phyloP scores from a whole-genome alignment of 768 basidiomycete species.

The Auricularia sp. region DNA sequence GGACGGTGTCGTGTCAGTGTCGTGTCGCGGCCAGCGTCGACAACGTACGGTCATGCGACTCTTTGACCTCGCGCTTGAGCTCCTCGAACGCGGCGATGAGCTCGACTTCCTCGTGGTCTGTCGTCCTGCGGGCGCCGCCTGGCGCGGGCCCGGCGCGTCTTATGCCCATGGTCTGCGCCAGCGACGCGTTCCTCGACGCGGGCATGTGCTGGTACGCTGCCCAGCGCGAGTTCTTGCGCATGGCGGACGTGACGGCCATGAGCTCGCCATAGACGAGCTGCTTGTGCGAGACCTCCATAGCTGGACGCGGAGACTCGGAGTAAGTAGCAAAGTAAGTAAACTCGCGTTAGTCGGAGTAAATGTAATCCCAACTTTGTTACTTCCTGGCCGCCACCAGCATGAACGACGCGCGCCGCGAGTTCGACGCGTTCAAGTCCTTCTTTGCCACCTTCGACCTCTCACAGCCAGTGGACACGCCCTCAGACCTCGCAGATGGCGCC shows the following conservation, averaged over 20 bases:
- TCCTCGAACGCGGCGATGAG: slow-evolving; percentile 86
- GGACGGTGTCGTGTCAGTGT: slow-evolving; percentile 1
- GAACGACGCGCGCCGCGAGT: slow-evolving; percentile 28
- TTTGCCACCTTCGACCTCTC: slow-evolving; percentile 63
- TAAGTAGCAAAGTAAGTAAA: neutral
- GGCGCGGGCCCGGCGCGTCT: slow-evolving; percentile 46
- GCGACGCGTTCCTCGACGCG: slow-evolving; percentile 47
- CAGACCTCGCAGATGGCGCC: slow-evolving; percentile 73
- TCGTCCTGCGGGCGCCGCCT: slow-evolving; percentile 32
- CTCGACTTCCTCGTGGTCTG: slow-evolving; percentile 62
- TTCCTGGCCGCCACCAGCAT: neutral
- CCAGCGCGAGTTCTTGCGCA: slow-evolving; percentile 99
- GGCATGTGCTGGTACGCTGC: slow-evolving; percentile 53
- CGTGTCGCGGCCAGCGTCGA: neutral
- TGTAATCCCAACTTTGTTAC: neutral
- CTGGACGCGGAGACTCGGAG: neutral
- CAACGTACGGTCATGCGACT: slow-evolving; percentile 45
- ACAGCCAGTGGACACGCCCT: slow-evolving; percentile 46
- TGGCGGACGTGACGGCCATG: slow-evolving; percentile 78
- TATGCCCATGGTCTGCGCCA: slow-evolving; percentile 67
- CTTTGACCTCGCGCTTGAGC: slow-evolving; percentile 63
- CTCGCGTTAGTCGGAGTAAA: neutral
- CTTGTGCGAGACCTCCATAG: slow-evolving; percentile 39
- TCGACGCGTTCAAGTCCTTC: slow-evolving; percentile 75
- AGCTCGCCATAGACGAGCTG: slow-evolving; percentile 88